Evolutionary conservation across 2,329 filamentous ascomycete genomes (phyloP).

Genomic region (Diaporthe nobilis): DNA sequence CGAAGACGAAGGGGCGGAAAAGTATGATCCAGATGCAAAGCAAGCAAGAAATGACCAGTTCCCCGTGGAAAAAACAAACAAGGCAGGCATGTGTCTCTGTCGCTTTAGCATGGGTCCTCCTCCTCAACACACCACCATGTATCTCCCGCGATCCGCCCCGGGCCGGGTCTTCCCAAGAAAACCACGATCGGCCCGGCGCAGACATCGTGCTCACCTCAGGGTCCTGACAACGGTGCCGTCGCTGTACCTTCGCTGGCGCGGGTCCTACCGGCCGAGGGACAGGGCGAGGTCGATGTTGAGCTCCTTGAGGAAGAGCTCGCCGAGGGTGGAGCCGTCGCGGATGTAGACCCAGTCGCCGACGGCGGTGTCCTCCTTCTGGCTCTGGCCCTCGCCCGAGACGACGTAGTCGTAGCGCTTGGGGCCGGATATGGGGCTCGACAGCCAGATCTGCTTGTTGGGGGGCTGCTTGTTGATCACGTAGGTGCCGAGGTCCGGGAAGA

Average conservation of each 20-base stretch:
- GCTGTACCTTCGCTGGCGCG: not conserved
- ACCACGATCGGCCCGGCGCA: not conserved
- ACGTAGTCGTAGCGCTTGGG: slow-evolving; percentile 97
- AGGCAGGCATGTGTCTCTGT: not conserved
- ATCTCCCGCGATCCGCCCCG: no score
- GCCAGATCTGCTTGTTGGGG: slow-evolving; percentile 97
- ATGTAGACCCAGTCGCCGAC: slow-evolving; percentile 88
- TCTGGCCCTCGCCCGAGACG: slow-evolving; percentile 77
- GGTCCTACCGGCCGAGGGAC: slow-evolving; percentile 42
- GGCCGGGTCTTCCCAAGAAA: not conserved
- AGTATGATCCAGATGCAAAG: slow-evolving; percentile 1
- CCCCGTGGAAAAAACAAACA: not conserved
- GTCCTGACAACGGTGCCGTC: not conserved
- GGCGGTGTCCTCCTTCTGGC: slow-evolving; percentile 83
- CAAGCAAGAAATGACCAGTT: not conserved
- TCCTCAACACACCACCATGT: no score
- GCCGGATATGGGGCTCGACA: slow-evolving; percentile 90
- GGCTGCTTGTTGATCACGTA: slow-evolving; percentile 99
- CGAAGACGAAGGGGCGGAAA: not conserved
- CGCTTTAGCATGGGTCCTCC: not conserved
- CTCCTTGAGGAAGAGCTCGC: slow-evolving; percentile 81
- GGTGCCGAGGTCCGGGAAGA: slow-evolving; percentile 77
- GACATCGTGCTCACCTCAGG: not conserved
- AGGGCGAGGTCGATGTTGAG: slow-evolving; percentile 74
- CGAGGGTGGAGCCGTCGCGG: slow-evolving; percentile 84